Base-by-base conservation (phyloP, 2,329 filamentous ascomycete genomes). In the Alternaria consortialis region DNA sequence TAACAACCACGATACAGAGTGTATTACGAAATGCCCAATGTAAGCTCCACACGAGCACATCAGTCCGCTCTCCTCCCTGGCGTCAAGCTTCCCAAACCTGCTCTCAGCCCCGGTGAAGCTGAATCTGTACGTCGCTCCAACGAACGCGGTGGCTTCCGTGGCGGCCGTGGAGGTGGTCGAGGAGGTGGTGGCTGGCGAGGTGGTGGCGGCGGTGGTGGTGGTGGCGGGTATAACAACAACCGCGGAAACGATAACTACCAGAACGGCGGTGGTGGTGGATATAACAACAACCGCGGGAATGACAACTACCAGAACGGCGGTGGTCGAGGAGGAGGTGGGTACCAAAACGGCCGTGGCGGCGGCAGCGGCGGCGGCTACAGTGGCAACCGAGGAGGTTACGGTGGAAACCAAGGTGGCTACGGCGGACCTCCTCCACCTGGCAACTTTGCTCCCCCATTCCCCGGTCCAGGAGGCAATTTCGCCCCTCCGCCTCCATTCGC, bases 21-120 rank as follows among this genome's bases (percentile, higher is more conserved):
- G 11, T 84, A 91, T 73, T 99, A 96, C 75, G 88, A 93, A 44
- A 91, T 97, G 80, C 94, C 94, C 0, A 84, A 85, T 40, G 40
- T 77, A 1, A 88, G 87, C 17, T 62, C 70, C 3, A 84, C 83
- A 9, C 86, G 92, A 70, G 83, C 88, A 5, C 95, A 99, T 81
- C 97, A 97, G 77, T 97, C 94, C 6, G 96, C 97, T 91, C 86
- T 99, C 13, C 85, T 99, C 36, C 90, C 93, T 3, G 95, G 95
- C 12, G 89, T 94, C 39, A 88, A 90, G 70, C 85, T 94, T 58
- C 88, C 91, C 5, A 81, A 85, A 2, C 88, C 92, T 2, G 90
- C 88, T 9, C 86, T 99, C 1, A 68, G 53, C 27, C 91, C 91
- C 58, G 85, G 87, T 34, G 87, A 86, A 86, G 94, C 43, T 88